Evolutionary conservation across 2,329 filamentous ascomycete species (phyloP).

Genomic region (Beauveria asiatica): DNA sequence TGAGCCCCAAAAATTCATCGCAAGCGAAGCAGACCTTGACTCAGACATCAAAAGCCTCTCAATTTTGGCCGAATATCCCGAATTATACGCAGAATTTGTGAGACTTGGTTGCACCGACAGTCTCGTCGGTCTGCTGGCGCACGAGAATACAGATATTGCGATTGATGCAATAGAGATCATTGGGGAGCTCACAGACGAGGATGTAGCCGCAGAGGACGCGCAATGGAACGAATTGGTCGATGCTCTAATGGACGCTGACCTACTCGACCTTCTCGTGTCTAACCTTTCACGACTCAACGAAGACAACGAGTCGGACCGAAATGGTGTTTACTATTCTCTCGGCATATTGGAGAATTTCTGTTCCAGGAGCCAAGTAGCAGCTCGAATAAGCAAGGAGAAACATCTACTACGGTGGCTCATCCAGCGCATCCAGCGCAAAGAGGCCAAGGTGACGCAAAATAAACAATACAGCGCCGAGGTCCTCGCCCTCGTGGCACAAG

Average conservation of each 20-base stretch:
- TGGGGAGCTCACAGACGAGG: slow-evolving; percentile 85
- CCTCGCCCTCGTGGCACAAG: slow-evolving; percentile 78
- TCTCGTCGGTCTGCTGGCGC: slow-evolving; percentile 73
- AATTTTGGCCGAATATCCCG: slow-evolving; percentile 77
- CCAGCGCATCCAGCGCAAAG: slow-evolving; percentile 59
- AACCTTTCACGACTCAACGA: slow-evolving; percentile 79
- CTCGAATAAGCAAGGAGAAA: slow-evolving; percentile 62
- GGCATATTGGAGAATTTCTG: slow-evolving; percentile 79
- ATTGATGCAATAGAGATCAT: slow-evolving; percentile 87
- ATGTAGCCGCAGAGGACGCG: slow-evolving; percentile 69
- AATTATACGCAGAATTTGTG: slow-evolving; percentile 73
- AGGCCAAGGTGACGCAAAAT: slow-evolving; percentile 70
- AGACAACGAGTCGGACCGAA: slow-evolving; percentile 59
- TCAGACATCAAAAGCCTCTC: slow-evolving; percentile 78
- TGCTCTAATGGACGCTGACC: slow-evolving; percentile 57
- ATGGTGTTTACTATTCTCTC: slow-evolving; percentile 79
- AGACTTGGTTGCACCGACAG: slow-evolving; percentile 64
- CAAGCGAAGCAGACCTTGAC: slow-evolving; percentile 81
- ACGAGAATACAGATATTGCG: slow-evolving; percentile 95
- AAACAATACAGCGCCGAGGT: slow-evolving; percentile 93
- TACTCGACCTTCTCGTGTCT: slow-evolving; percentile 65
- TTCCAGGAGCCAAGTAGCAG: slow-evolving; percentile 58
- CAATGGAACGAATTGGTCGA: slow-evolving; percentile 74
- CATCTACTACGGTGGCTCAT: slow-evolving; percentile 68
- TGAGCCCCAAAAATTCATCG: slow-evolving; percentile 76